Evolutionary conservation across 169 alveolate genomes (phyloP), one percentile per base, ranked within the genome.

Genomic region (Plasmodium knowlesi): DNA sequence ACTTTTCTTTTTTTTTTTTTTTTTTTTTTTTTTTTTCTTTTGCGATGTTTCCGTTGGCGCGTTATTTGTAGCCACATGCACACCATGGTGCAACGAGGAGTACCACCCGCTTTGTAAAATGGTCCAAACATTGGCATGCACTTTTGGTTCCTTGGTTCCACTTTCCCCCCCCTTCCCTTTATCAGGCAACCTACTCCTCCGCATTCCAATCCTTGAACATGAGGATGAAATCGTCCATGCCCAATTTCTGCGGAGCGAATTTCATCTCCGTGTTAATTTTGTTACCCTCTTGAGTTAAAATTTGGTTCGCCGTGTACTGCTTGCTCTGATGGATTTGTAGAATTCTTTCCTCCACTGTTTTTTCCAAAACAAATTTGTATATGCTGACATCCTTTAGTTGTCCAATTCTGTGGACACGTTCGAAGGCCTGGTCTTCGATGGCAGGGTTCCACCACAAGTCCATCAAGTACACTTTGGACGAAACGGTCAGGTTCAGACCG

Each of bases 371-470:
- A 73, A 97, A 95, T 74, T 98, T 96, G 82, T 94, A 92, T 71
- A 97, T 97, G 39, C 93, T 88, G 0, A 97, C 98, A 25, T 95
- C 97, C 32, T 97, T 92, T 76, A 94, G 96, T 86, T 99, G 98
- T 1, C 99, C 99, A 54, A 98, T 98, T 93, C 99, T 96, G 96
- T 98, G 99, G 8, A 98, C 98, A 71, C 99, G 96, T 85, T 98
- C 98, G 82, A 98, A 96, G 5, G 99, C 99, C 95, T 98, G 98
- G 25, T 96, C 95, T 93, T 98, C 99, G 12, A 97, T 97, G 53
- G 98, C 98, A 16, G 99, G 99, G 81, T 98, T 98, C 98, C 98
- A 98, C 99, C 99, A 98, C 61, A 97, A 97, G 81, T 98, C 99
- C 78, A 97, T 70, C 74, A 98, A 57, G 70, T 97, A 95, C 16